These are phyloP conservation scores for Daldinia bambusicola DNA, from an alignment of 495 filamentous ascomycete species.

Conservation along the genomic window DNA sequence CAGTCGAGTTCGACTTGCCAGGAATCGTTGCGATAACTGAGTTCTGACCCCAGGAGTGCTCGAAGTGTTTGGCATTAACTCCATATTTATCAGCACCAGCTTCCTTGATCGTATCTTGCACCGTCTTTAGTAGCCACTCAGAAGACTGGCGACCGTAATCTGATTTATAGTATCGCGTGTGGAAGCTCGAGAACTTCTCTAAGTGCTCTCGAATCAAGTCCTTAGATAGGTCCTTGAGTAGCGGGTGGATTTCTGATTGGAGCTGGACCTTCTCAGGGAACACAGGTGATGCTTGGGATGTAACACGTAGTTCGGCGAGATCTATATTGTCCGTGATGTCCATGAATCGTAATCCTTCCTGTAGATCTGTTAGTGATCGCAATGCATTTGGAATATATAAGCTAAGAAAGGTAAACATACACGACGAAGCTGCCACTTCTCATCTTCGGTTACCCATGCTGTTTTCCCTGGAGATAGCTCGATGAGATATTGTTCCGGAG, in stretches of 20 bases:
- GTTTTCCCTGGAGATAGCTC: constrained; percentile 89
- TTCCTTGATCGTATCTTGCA: constrained; percentile 74
- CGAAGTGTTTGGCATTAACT: constrained; percentile 76
- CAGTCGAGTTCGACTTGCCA: constrained; percentile 83
- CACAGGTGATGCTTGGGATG: constrained; percentile 56
- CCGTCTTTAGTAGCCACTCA: constrained; percentile 82
- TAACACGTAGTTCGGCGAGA: constrained; percentile 59
- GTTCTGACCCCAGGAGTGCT: constrained; percentile 88
- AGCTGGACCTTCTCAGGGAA: constrained; percentile 77
- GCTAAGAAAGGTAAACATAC: constrained; percentile 61
- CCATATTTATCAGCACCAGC: constrained; percentile 75
- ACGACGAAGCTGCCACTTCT: constrained; percentile 90
- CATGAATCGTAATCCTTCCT: constrained; percentile 92
- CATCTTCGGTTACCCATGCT: constrained; percentile 88
- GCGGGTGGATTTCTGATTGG: constrained; percentile 70
- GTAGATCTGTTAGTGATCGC: constrained; percentile 29
- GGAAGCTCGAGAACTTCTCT: constrained; percentile 79
- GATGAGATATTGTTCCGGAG: constrained; percentile 73
- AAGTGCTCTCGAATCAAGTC: constrained; percentile 81
- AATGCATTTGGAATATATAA: not conserved
- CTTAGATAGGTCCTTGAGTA: constrained; percentile 76
- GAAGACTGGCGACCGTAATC: constrained; percentile 85
- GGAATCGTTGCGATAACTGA: constrained; percentile 94
- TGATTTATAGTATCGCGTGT: constrained; percentile 93
- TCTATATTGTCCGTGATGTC: constrained; percentile 83